Percentiles rank a stretch among this genome's conserved stretches.
phyloP scores from a whole-genome alignment of 2,329 filamentous ascomycete species.

The Sordariomycetes sp. region DNA sequence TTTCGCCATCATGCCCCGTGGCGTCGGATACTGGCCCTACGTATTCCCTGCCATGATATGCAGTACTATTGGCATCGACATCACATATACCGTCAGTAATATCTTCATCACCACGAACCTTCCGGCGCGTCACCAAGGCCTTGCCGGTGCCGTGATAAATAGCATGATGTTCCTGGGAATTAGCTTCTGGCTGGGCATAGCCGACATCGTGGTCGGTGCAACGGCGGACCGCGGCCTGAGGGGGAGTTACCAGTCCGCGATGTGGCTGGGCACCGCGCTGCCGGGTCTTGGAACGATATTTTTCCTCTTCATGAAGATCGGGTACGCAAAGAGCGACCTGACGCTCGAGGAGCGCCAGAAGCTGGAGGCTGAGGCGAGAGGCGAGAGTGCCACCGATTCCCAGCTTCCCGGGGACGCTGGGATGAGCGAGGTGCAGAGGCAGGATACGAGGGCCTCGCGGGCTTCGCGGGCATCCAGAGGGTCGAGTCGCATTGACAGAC shows the following conservation, averaged over 20 bases:
- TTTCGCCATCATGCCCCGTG: constrained; percentile 43
- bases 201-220: constrained; percentile 42
- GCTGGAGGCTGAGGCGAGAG: constrained; percentile 7
- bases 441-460: neutral
- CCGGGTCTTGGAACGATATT: constrained; percentile 38
- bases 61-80: constrained; percentile 53
- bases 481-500: neutral
- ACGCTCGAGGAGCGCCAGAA: constrained; percentile 11
- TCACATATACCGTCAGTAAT: constrained; percentile 55
- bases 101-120: constrained; percentile 57
- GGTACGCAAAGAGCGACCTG: constrained; percentile 11
- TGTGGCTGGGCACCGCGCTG: constrained; percentile 48
- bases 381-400: neutral
- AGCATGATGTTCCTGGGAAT: constrained; percentile 52
- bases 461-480: neutral
- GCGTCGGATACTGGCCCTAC: constrained; percentile 51
- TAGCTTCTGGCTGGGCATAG: constrained; percentile 51
- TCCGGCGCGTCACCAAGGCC: constrained; percentile 45
- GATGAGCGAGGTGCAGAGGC: neutral
- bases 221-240: constrained; percentile 28
- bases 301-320: constrained; percentile 7
- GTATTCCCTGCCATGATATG: constrained; percentile 51
- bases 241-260: constrained; percentile 46
- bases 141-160: constrained; percentile 56
- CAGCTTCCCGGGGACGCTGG: neutral